phyloP scores from a whole-genome alignment of 129 eudicot genomes.

The Helianthus annuus region HanXRQr2.0-SUNRISE NC_035445.2:89878481-89878980 shows the following conservation, averaged over 20 bases:
- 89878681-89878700: neutral
- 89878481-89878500: too few species aligned
- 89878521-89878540: too few species aligned
- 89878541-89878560: too few species aligned
- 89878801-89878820: neutral
- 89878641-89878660: slow-evolving; percentile 8
- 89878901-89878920: neutral
- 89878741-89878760: slow-evolving; percentile 15
- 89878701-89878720: neutral
- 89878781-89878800: neutral
- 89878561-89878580: too few species aligned
- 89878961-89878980: too few species aligned
- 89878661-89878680: neutral
- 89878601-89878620: neutral
- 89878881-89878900: slow-evolving; percentile 9
- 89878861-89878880: slow-evolving; percentile 4
- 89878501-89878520: too few species aligned
- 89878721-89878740: neutral
- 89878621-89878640: neutral
- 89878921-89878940: too few species aligned
- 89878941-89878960: too few species aligned
- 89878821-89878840: slow-evolving; percentile 5
- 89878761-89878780: neutral
- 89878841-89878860: neutral
- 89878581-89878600: neutral